phyloP scores from a whole-genome alignment of 805 yeast species.

The Cyberlindnera xishuangbannaensis region DNA sequence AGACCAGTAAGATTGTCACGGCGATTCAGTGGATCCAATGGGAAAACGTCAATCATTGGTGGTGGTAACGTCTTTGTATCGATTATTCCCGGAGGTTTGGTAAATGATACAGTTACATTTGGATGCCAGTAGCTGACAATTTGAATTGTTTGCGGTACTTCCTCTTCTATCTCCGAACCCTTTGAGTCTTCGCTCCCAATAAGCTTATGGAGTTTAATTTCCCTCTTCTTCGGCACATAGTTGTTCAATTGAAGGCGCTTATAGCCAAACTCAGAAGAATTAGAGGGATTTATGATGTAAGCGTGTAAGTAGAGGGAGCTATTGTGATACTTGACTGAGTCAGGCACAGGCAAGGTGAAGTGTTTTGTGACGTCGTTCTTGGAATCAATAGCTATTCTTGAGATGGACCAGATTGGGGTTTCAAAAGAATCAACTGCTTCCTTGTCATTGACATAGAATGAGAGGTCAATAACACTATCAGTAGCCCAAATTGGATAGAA shows the following conservation, averaged over 20 bases:
- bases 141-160: constrained; percentile 4
- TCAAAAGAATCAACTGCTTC: constrained; percentile 5
- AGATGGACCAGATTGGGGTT: constrained; percentile 4
- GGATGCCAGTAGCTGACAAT: constrained; percentile 33
- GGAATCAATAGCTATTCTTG: constrained; percentile 5
- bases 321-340: constrained; percentile 22
- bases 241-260: constrained; percentile 24
- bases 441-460: constrained; percentile 21
- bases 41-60: constrained; percentile 19
- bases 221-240: constrained; percentile 26
- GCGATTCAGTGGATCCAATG: constrained; percentile 25
- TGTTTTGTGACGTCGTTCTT: constrained; percentile 12
- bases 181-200: constrained; percentile 21
- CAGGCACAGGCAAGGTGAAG: constrained; percentile 11
- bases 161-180: constrained; percentile 14
- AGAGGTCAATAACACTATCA: constrained; percentile 13
- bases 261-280: constrained; percentile 16
- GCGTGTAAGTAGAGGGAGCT: constrained; percentile 32
- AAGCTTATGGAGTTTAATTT: constrained; percentile 26
- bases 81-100: constrained; percentile 20
- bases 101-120: constrained; percentile 28
- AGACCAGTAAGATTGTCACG: constrained; percentile 27
- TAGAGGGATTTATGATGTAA: constrained; percentile 19
- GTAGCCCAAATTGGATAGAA: constrained; percentile 20
- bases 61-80: constrained; percentile 21